Conservation (phyloP, 202 grass and related monocot genomes). For the Dendrocalamus latiflorus region DNA sequence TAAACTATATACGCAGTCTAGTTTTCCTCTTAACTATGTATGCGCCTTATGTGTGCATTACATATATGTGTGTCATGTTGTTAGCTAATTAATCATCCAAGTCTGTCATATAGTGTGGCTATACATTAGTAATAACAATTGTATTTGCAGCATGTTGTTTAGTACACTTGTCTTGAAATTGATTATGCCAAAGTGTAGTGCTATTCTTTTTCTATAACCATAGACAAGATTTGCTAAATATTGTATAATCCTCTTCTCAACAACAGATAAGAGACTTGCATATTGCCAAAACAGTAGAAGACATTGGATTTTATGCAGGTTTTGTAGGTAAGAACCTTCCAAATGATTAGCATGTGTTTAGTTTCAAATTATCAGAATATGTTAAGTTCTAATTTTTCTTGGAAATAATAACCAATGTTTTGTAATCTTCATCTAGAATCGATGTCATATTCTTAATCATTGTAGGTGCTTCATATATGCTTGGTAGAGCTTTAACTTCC, state of each 20-base stretch:
- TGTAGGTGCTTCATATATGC: slow-evolving; percentile 63
- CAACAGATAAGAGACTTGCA: too few species aligned
- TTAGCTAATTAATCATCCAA: too few species aligned
- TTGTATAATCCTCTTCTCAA: too few species aligned
- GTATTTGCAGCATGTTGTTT: too few species aligned
- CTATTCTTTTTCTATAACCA: too few species aligned
- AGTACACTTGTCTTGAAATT: background rate
- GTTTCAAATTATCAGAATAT: background rate
- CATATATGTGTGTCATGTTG: too few species aligned
- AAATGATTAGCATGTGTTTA: background rate
- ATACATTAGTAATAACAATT: too few species aligned
- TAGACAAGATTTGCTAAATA: too few species aligned
- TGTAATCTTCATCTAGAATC: background rate
- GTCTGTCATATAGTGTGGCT: too few species aligned
- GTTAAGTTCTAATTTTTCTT: background rate
- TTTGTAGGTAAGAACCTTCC: slow-evolving; percentile 48
- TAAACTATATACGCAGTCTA: too few species aligned
- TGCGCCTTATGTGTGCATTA: too few species aligned
- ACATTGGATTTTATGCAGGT: slow-evolving; percentile 74
- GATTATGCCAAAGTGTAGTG: background rate
- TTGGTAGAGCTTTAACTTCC: slow-evolving; percentile 56
- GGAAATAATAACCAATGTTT: background rate
- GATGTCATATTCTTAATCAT: background rate
- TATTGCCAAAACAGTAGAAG: slow-evolving; percentile 53
- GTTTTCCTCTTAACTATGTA: too few species aligned